Evolutionary conservation across 345 rosid species (phyloP), one percentile per base, ranked within the genome.

Genomic region (Lepidium didymum): DNA sequence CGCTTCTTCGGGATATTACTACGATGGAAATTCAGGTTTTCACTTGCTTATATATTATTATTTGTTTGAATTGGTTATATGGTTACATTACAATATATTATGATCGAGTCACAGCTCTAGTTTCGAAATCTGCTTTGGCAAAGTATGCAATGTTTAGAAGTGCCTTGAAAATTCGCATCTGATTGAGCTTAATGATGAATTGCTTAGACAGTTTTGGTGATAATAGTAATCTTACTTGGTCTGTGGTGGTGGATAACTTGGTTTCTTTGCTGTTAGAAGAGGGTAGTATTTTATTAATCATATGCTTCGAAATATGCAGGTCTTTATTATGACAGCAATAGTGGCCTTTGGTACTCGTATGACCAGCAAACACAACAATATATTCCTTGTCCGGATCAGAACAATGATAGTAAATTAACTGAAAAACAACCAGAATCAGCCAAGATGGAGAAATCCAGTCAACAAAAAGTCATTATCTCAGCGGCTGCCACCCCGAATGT

Each of bases 1-100:
- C 83, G 96, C 97, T 74, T 91, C 91, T 69, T 91, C 97, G 68
- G 97, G 96, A 64, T 94, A 91, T 80, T 94, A 94, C 85, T 94
- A 87, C 37, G 99, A 94, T 75, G 97, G 96, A 77, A 87, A 84
- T 80, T 80, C 99, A 82, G 99, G 99, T 91, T 59, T 65, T 78
- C 38, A 49, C 36, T 68, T 58, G 44, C 55, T 54, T 69, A 21
- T 38, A 35, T 66, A 38, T 35, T 43, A 25, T 19, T 45, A 37
- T 35, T 13, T 46, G 44, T 62, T 44, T 25, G 18, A 25, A 18
- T 52, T 56, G 42, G 35, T 45, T 40, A 33, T 41, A 23, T 58
- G 23, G 25, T 69, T 69, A 8, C 42, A 23, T 72, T 65, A 3
- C 34, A 25, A 56, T 38, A 23, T 55, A 33, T 16, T 34, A 31